Evolutionary conservation across 192 early-diverging fungal genomes (phyloP), one percentile per base, ranked within the genome.

Genomic region (Coemansia sp.): DNA sequence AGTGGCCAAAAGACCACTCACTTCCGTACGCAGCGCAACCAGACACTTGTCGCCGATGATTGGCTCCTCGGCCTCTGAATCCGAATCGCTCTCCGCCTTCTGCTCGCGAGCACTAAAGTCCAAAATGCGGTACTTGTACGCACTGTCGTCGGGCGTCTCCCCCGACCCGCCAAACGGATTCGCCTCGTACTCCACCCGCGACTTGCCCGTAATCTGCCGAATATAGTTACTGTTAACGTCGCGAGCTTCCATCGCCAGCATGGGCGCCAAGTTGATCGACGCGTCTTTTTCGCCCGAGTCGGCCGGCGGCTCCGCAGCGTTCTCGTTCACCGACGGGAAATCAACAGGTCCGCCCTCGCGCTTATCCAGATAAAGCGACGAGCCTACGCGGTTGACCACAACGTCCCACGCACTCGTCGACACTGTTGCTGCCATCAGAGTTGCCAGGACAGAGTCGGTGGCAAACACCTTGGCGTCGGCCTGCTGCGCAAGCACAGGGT

Each of bases 361-460:
- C 83, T 95, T 97, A 76, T 99, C 97, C 49, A 99, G 84, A 73
- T 89, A 89, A 49, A 99, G 77, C 77, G 90, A 87, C 68, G 88
- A 89, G 57, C 85, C 88, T 11, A 83, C 81, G 65, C 94, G 92
- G 68, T 86, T 93, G 56, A 96, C 87, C 39, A 99, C 88, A 52
- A 99, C 87, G 64, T 99, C 97, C 94, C 94, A 99, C 14, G 94
- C 90, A 77, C 95, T 96, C 47, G 93, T 89, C 17, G 93, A 89
- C 57, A 93, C 88, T 16, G 92, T 86, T 8, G 92, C 85, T 62
- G 90, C 93, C 97, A 99, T 99, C 50, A 99, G 84, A 23, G 93
- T 85, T 21, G 94, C 88, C 22, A 99, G 68, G 17, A 98, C 89
- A 35, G 89, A 75, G 77, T 96, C 97, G 4, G 96, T 97, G 48